Evolutionary conservation across 163 green algal genomes (phyloP), one percentile per base, ranked within the genome.

Genomic region (Botryococcus braunii): DNA sequence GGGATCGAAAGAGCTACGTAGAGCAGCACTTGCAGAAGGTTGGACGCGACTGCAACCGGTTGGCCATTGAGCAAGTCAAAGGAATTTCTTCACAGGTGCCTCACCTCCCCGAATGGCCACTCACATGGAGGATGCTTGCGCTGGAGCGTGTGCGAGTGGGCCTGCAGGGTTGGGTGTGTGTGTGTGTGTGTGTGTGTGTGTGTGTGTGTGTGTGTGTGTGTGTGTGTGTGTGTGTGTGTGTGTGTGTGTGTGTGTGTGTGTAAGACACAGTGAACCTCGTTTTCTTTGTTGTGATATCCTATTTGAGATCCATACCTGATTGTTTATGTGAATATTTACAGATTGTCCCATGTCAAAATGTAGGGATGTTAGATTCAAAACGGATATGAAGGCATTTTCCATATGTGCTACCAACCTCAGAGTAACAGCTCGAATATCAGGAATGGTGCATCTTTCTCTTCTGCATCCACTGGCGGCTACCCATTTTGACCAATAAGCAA

Each of bases 51-150:
- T 76, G 76, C 0, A 72, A 52, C 41, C 85, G 85, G 55, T 46
- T 96, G 61, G 83, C 85, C 5, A 68, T 83, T 11, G 91, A 97
- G 80, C 88, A 95, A 79, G 74, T 95, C 55, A 95, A 94, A 77
- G 91, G 89, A 25, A 75, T 96, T 56, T 83, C 85, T 41, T 86
- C 70, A 49, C 91, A 97, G 81, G 80, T 79, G 61, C n/a, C 49
- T 40, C 1, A 34, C 21, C 1, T 46, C 5, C 62, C n/a, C n/a
- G n/a, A n/a, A n/a, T 37, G 36, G 7, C 38, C 2, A 65, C 34
- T 32, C 5, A 40, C 31, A 25, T n/a, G 4, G 38, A 32, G 9
- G 13, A 38, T 31, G 34, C 34, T 37, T 27, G 32, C 25, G 17
- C n/a, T n/a, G n/a, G n/a, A n/a, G n/a, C n/a, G n/a, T 29, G 48